Evolutionary conservation across 2,329 filamentous ascomycete species (phyloP).

Genomic region (Akanthomyces muscarius): DNA sequence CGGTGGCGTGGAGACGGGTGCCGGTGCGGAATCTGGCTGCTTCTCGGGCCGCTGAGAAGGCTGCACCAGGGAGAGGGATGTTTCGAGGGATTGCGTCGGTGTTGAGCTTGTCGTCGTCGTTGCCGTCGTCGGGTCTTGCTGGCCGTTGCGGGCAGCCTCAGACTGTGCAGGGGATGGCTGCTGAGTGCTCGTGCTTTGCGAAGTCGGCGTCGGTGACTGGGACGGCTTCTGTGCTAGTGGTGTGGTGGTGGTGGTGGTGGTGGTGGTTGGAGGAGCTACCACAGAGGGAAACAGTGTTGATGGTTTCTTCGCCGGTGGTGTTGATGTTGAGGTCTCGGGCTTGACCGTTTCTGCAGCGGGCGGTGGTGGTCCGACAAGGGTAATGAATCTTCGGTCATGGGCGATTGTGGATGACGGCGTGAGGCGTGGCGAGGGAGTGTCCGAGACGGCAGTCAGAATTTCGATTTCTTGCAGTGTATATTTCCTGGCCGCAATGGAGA

Average conservation of each 20-base stretch:
- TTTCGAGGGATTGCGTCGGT: neutral
- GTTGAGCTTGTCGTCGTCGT: neutral
- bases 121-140: neutral
- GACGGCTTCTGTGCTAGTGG: neutral
- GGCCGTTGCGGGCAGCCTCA: neutral
- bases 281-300: neutral
- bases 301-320: neutral
- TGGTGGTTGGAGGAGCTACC: neutral
- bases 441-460: neutral
- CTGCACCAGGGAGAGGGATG: neutral
- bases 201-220: neutral
- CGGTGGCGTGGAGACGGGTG: neutral
- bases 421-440: neutral
- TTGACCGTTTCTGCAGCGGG: neutral
- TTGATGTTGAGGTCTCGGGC: no score
- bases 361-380: neutral
- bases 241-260: neutral
- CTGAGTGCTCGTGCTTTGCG: neutral
- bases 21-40: neutral
- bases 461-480: neutral
- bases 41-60: neutral
- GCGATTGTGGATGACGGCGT: neutral
- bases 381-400: neutral
- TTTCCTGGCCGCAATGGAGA: neutral
- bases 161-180: neutral